Conservation (phyloP, 169 alveolate genomes). For the Cryptosporidium tyzzeri region DNA sequence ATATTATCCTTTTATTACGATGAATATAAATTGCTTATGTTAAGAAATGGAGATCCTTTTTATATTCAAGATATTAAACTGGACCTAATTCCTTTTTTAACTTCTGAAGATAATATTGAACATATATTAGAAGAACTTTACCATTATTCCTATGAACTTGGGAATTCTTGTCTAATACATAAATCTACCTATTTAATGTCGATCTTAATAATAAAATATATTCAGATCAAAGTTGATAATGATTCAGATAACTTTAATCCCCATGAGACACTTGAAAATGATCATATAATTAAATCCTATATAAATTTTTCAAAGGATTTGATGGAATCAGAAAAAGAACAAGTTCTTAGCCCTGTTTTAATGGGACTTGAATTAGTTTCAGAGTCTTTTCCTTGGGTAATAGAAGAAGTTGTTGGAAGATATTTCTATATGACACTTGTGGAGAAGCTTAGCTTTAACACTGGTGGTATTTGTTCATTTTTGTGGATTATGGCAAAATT, state of each 20-base stretch:
- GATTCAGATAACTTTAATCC: neutral
- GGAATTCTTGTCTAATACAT: conserved; percentile 1
- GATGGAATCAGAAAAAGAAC: conserved; percentile 26
- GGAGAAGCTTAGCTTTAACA: conserved; percentile 22
- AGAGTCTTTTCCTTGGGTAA: conserved; percentile 40
- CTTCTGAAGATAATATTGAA: conserved; percentile 80
- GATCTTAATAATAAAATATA: conserved; percentile 9
- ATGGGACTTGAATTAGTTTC: conserved; percentile 30
- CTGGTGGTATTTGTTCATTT: conserved; percentile 42
- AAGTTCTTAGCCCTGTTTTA: conserved; percentile 18
- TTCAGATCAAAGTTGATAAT: conserved; percentile 5
- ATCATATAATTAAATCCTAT: neutral
- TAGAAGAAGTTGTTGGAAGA: neutral
- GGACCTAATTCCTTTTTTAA: conserved; percentile 83
- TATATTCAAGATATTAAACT: conserved; percentile 86
- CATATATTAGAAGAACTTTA: conserved; percentile 47
- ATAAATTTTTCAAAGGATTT: conserved; percentile 17
- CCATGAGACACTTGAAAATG: neutral
- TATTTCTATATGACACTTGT: conserved; percentile 1
- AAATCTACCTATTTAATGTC: conserved; percentile 45
- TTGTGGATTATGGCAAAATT: conserved; percentile 50
- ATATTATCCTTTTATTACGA: conserved; percentile 44
- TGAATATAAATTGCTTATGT: conserved; percentile 84
- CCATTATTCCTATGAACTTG: conserved; percentile 45
- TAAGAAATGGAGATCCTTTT: conserved; percentile 87